Evolutionary conservation across 169 alveolate genomes (phyloP).

Genomic region (Plasmodium relictum): DNA sequence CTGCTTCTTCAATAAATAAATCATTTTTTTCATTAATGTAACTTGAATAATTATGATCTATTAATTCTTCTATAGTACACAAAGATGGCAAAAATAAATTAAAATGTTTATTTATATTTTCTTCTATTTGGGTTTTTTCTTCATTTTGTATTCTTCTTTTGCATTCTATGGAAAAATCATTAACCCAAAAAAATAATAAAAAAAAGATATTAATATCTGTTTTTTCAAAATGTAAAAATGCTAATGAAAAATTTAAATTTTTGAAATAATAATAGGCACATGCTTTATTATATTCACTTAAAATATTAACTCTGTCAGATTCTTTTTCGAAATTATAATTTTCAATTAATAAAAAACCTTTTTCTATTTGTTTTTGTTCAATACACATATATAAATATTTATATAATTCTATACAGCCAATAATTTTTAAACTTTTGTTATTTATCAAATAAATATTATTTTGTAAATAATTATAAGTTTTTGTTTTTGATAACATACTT

Average conservation of each 20-base stretch:
- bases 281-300: conserved; percentile 44
- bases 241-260: conserved; percentile 12
- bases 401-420: conserved; percentile 39
- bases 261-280: conserved; percentile 47
- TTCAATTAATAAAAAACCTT: conserved; percentile 42
- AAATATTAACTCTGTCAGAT: conserved; percentile 3
- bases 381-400: conserved; percentile 42
- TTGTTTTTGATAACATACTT: not conserved
- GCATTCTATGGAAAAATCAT: not conserved
- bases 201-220: conserved; percentile 15
- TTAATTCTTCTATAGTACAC: conserved; percentile 18
- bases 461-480: not conserved
- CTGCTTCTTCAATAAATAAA: not conserved
- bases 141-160: not conserved
- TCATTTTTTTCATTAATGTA: not conserved
- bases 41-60: not conserved
- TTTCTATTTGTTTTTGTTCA: conserved; percentile 24
- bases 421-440: conserved; percentile 7
- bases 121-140: not conserved
- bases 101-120: conserved; percentile 1
- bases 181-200: conserved; percentile 47
- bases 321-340: conserved; percentile 33
- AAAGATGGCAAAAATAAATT: not conserved
- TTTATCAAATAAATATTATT: conserved; percentile 32
- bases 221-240: conserved; percentile 39